Conservation (phyloP, 768 basidiomycete genomes). For the Zangia roseola region DNA sequence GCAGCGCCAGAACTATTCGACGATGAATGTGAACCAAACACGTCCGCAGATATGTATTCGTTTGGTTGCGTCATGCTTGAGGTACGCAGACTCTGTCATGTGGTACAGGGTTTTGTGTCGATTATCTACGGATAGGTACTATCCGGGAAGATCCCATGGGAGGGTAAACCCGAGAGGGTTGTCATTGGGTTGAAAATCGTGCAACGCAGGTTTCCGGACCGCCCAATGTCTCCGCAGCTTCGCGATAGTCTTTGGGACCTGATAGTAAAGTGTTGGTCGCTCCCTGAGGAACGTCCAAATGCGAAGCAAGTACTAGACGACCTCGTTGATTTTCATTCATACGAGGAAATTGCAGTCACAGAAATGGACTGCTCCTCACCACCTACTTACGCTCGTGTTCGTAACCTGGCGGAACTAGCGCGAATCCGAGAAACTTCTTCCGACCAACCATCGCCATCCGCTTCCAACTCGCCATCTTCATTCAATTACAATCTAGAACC, state of each 20-base stretch:
- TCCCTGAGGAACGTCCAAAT: not conserved
- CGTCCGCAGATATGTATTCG: conserved; percentile 15
- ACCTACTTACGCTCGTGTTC: too few relatives aligned
- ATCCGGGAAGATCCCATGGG: conserved; percentile 1
- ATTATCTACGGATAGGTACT: not conserved
- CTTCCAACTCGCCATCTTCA: too few relatives aligned
- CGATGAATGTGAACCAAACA: conserved; percentile 6
- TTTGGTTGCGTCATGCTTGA: conserved; percentile 25
- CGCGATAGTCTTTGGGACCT: conserved; percentile 1
- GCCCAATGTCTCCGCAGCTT: not conserved
- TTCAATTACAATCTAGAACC: too few relatives aligned
- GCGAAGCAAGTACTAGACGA: not conserved
- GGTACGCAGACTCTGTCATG: conserved; percentile 1
- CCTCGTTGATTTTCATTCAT: too few relatives aligned
- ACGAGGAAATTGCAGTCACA: too few relatives aligned
- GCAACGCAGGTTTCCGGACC: not conserved
- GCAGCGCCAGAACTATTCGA: conserved; percentile 37
- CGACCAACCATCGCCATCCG: too few relatives aligned
- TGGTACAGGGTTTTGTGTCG: too few relatives aligned
- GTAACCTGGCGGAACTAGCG: too few relatives aligned
- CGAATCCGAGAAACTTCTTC: too few relatives aligned
- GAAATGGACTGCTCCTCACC: too few relatives aligned
- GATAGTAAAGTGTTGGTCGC: not conserved
- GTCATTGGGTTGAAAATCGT: not conserved
- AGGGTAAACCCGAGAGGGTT: not conserved